Percentiles rank a stretch among this genome's conserved stretches.
Evolutionary conservation across 495 filamentous ascomycete species (phyloP).

Genomic region (Talaromyces thailandensis): DNA sequence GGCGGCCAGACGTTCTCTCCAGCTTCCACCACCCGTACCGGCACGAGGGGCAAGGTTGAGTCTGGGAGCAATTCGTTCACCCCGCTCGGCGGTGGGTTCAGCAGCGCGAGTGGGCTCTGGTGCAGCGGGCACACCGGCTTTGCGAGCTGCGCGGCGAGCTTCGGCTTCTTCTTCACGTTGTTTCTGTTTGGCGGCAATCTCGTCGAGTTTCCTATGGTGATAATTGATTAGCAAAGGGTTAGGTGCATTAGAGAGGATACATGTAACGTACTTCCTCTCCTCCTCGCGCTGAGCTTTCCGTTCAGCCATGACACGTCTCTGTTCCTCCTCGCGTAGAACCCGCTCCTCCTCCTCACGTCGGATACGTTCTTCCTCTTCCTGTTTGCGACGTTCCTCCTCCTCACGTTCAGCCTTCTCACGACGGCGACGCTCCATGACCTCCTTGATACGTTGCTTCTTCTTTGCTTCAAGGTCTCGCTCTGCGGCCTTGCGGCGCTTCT

Average conservation of each 20-base stretch:
- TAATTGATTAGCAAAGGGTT: slow-evolving; percentile 12
- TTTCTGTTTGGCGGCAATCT: slow-evolving; percentile 53
- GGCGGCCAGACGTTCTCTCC: slow-evolving; percentile 79
- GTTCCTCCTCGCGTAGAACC: slow-evolving; percentile 62
- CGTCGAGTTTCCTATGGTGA: slow-evolving; percentile 51
- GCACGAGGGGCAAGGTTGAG: slow-evolving; percentile 49
- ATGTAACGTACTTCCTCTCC: slow-evolving; percentile 57
- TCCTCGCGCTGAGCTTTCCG: slow-evolving; percentile 76
- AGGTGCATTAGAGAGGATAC: not conserved
- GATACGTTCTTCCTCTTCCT: slow-evolving; percentile 79
- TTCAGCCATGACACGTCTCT: slow-evolving; percentile 49
- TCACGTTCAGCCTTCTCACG: slow-evolving; percentile 75
- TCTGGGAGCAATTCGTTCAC: slow-evolving; percentile 52
- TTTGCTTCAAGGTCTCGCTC: slow-evolving; percentile 84
- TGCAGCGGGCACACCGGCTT: slow-evolving; percentile 18
- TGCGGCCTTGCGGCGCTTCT: slow-evolving; percentile 80
- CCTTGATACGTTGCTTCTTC: slow-evolving; percentile 77
- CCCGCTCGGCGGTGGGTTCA: slow-evolving; percentile 28
- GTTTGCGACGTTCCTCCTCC: slow-evolving; percentile 61
- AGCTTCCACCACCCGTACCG: slow-evolving; percentile 55
- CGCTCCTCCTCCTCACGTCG: slow-evolving; percentile 77
- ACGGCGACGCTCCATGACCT: slow-evolving; percentile 60
- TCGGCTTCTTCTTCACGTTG: slow-evolving; percentile 64
- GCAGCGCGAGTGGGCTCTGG: slow-evolving; percentile 25
- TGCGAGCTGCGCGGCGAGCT: slow-evolving; percentile 42